Base-by-base conservation (phyloP, 2,329 filamentous ascomycete genomes). In the Fusarium foetens region DNA sequence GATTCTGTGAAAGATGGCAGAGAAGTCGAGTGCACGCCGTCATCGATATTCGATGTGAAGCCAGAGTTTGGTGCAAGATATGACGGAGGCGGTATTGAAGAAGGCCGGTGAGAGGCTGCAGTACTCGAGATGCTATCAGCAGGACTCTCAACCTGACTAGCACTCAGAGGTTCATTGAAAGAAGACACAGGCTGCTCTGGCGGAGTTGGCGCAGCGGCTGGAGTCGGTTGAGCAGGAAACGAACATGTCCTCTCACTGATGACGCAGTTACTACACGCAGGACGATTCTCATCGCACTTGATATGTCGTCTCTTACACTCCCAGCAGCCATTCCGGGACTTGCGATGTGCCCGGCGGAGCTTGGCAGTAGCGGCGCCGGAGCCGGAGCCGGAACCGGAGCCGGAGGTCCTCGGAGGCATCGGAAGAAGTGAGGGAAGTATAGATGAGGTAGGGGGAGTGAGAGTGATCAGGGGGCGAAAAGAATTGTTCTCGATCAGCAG, bases 261-360 rank as follows among this genome's bases (percentile, higher is more conserved):
- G 25, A 77, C 72, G 70, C 83, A 85, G 64, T 84, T 83, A 48
- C 77, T 79, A 66, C 84, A 85, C 2, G 77, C 63, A 4, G 84
- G 84, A 8, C 79, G 79, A 12, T 69, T 78, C 73, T 85, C 83
- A 60, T 85, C 84, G 75, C 84, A 85, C 39, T 82, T 83, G 59
- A 83, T 82, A 48, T 84, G 82, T 4, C 82, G 78, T 21, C 80
- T 69, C 74, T 84, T 84, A 75, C 82, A 84, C 68, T 82, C 81
- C 62, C 69, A 78, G 68, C 82, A 83, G 35, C 82, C 81, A 53
- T 81, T 82, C 25, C 81, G 77, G n/a, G 82, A 83, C 68, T 84
- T 84, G 49, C 79, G 79, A 73, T 83, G 81, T 8, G 81, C 76
- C 39, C 81, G 80, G 23, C 81, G 78, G 19, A 79, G 76, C 70